phyloP scores from a whole-genome alignment of 2,329 filamentous ascomycete genomes.

The Exophiala phaeomuriformis region DNA sequence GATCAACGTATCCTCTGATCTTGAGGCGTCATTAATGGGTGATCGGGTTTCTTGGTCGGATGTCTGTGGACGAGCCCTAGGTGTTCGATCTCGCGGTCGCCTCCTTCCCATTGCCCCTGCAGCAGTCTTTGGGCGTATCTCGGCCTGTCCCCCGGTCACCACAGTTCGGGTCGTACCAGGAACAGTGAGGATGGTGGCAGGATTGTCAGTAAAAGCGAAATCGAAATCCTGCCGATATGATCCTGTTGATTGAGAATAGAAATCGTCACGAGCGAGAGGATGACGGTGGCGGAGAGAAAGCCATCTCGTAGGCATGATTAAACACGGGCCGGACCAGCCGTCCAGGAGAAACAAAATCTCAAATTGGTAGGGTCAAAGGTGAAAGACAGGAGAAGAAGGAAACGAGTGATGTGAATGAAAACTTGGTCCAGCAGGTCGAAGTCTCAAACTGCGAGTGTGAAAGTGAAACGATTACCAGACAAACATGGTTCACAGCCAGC shows the following conservation, averaged over 20 bases:
- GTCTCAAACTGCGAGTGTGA: constrained; percentile 2
- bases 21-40: constrained; percentile 10
- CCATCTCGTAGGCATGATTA: constrained; percentile 21
- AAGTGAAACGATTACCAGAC: constrained; percentile 18
- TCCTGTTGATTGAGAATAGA: constrained; percentile 4
- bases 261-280: constrained; percentile 9
- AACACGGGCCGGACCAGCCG: constrained; percentile 12
- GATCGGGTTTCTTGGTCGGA: constrained; percentile 15
- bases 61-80: constrained; percentile 15
- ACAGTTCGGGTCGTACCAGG: background rate
- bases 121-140: constrained; percentile 18
- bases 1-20: constrained; percentile 46
- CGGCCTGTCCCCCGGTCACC: constrained; percentile 4
- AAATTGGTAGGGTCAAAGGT: constrained; percentile 15
- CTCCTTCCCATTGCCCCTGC: constrained; percentile 10
- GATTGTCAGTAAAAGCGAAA: constrained; percentile 20
- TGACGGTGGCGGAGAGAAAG: constrained; percentile 17
- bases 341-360: constrained; percentile 3
- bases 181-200: constrained; percentile 3
- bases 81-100: constrained; percentile 12
- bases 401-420: constrained; percentile 7
- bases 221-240: constrained; percentile 18
- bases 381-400: constrained; percentile 9
- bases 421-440: constrained; percentile 2
- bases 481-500: constrained; percentile 12